These are phyloP conservation scores for Aspergillus sp. DNA, from an alignment of 2,329 filamentous ascomycete genomes.

Conservation along the genomic window DNA sequence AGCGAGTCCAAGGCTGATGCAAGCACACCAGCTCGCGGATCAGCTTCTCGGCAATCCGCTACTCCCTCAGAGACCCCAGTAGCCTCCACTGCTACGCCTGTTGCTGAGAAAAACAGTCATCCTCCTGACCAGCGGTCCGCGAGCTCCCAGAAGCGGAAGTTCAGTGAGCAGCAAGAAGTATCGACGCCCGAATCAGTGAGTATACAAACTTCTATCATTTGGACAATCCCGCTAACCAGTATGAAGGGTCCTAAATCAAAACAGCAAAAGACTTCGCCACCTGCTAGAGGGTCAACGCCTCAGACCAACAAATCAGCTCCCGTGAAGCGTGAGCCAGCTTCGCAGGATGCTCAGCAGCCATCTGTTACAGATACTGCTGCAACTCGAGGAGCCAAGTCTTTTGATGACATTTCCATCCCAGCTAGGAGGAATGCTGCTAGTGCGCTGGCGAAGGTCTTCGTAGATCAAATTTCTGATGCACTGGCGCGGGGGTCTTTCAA, in stretches of 20 bases:
- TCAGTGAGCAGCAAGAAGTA: conserved; percentile 39
- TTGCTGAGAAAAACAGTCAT: conserved; percentile 31
- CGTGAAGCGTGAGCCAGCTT: conserved; percentile 33
- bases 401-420: conserved; percentile 59
- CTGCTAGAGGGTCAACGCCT: conserved; percentile 20
- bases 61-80: conserved; percentile 13
- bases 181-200: conserved; percentile 33
- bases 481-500: conserved; percentile 65
- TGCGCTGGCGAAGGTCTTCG: conserved; percentile 69
- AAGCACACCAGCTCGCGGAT: conserved; percentile 38
- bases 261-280: conserved; percentile 39
- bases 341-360: conserved; percentile 27
- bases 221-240: conserved; percentile 24
- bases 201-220: neutral
- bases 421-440: conserved; percentile 68
- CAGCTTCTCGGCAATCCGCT: conserved; percentile 29
- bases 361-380: conserved; percentile 33
- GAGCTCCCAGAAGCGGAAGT: conserved; percentile 46
- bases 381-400: conserved; percentile 32
- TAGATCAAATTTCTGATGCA: conserved; percentile 63
- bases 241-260: conserved; percentile 43
- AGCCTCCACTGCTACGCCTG: conserved; percentile 21
- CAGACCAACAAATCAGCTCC: conserved; percentile 27
- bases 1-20: conserved; percentile 60
- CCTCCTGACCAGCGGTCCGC: conserved; percentile 22